Evolutionary conservation across 208 protist species (phyloP), one percentile per base, ranked within the genome.

Genomic region (Strigomonas oncopelti): DNA sequence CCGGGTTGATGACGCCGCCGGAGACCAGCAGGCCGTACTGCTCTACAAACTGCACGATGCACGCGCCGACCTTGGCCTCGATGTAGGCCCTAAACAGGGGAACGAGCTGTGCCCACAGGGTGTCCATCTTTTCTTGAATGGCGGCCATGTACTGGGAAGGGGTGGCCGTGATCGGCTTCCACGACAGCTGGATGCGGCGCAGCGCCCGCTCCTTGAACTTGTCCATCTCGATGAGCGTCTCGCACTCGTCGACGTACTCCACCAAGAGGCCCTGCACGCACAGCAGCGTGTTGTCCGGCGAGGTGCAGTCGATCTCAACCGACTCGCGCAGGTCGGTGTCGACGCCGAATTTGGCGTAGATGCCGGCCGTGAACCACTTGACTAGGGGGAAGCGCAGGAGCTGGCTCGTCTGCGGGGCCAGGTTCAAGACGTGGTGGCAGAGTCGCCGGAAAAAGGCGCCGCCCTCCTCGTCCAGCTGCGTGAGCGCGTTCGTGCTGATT

Each of bases 251-350:
- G 18, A 81, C 56, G 54, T 76, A 81, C 69, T 75, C 69, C 8
- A 81, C 38, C 14, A 74, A 55, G 0, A 58, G 66, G 31, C 54
- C 70, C 56, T 85, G 75, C 0, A 75, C 69, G 0, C 72, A 85
- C 14, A 85, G 69, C 16, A 85, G 80, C 11, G 81, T 32, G 32
- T 85, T 81, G 59, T 81, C 76, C 0, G 76, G 75, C 0, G 75
- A 79, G 16, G 72, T 85, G 76, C 75, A 85, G 65, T 85, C 80
- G 0, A 82, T 34, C 5, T 48, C 52, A 28, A 72, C 61, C 29
- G 62, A 24, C 31, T 55, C 46, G 29, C 61, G 34, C 11, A 29
- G n/a, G 54, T 52, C 42, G 1, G 38, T 55, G 42, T 52, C 34
- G 38, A 65, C 24, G 20, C 45, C 58, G 25, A 51, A 62, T 24